Evolutionary conservation across 1,139 yeast genomes (phyloP).

Genomic region (Yamadazyma conglobata): DNA sequence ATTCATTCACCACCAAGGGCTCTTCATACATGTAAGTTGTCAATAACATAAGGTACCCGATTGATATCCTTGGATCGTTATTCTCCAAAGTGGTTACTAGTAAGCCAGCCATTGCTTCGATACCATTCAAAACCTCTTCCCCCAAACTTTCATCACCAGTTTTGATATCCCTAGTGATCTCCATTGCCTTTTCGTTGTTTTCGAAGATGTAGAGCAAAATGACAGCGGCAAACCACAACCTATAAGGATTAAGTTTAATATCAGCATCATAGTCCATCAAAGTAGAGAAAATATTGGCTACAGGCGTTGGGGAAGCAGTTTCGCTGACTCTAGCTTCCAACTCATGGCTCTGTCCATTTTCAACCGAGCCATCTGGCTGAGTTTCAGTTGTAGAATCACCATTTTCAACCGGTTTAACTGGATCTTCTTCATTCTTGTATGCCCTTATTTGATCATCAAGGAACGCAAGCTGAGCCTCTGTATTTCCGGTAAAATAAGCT

Average conservation of each 20-base stretch:
- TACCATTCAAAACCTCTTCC: constrained; percentile 70
- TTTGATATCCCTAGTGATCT: constrained; percentile 49
- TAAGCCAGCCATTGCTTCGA: constrained; percentile 79
- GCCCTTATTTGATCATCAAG: constrained; percentile 60
- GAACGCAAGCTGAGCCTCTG: constrained; percentile 59
- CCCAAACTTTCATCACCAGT: constrained; percentile 67
- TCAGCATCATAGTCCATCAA: constrained; percentile 79
- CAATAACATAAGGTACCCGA: constrained; percentile 75
- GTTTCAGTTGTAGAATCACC: neutral
- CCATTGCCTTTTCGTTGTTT: constrained; percentile 51
- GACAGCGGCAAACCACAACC: constrained; percentile 79
- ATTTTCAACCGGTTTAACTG: neutral
- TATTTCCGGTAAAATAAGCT: constrained; percentile 65
- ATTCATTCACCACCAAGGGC: constrained; percentile 68
- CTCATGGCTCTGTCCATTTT: neutral
- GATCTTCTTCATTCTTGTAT: constrained; percentile 20
- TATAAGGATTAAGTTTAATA: constrained; percentile 75
- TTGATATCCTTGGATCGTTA: constrained; percentile 71
- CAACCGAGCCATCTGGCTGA: neutral
- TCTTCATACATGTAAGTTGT: constrained; percentile 80
- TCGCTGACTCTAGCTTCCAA: neutral
- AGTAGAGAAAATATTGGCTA: constrained; percentile 59
- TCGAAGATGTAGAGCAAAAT: constrained; percentile 62
- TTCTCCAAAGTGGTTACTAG: constrained; percentile 62
- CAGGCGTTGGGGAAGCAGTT: constrained; percentile 21